phyloP scores from a whole-genome alignment of 345 rosid species.

The Litchi chinensis region DNA sequence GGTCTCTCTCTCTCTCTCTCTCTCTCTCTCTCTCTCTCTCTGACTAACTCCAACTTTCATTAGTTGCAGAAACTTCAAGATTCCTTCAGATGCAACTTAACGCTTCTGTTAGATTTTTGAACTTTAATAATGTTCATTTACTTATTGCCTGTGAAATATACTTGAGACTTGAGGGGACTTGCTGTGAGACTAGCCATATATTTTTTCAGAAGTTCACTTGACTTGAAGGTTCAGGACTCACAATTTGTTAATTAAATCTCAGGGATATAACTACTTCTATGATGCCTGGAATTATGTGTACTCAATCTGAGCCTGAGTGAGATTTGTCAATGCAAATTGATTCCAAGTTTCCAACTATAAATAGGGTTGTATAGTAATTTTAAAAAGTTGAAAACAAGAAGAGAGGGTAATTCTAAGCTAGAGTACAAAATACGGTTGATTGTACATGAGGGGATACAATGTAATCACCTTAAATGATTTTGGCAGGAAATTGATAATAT shows the following conservation, averaged over 20 bases:
- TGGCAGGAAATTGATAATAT: conserved; percentile 79
- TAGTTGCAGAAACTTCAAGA: background rate
- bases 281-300: background rate
- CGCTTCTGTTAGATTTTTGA: background rate
- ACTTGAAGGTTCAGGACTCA: background rate
- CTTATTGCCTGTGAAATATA: background rate
- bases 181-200: background rate
- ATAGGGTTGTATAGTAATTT: background rate
- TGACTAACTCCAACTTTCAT: background rate
- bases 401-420: background rate
- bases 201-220: background rate
- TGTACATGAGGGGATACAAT: background rate
- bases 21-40: conserved; percentile 25
- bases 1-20: conserved; percentile 39
- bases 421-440: background rate
- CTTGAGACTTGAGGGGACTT: background rate
- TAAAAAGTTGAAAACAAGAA: background rate
- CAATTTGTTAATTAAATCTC: background rate
- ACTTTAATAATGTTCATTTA: background rate
- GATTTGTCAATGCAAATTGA: background rate
- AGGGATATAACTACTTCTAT: background rate
- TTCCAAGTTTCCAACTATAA: background rate
- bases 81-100: background rate
- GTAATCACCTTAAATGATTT: conserved; percentile 3
- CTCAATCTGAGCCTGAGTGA: background rate